Evolutionary conservation across 192 early-diverging fungal species (phyloP).

Genomic region (Coemansia sp.): DNA sequence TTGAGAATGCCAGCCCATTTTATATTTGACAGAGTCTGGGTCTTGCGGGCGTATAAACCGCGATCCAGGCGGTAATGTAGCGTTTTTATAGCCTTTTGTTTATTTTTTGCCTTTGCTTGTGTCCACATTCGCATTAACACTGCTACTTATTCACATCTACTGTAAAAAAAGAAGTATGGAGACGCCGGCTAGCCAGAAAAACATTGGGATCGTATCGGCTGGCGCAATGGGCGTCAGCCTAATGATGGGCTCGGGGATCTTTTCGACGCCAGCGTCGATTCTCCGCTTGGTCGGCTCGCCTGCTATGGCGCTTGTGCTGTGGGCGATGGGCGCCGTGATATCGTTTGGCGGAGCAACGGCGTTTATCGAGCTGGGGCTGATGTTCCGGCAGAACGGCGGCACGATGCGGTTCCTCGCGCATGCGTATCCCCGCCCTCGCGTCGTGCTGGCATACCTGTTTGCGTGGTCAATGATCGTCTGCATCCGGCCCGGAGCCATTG

Average conservation of each 20-base stretch:
- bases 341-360: conserved; percentile 79
- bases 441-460: conserved; percentile 56
- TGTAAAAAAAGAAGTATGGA: no score
- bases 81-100: no score
- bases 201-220: conserved; percentile 60
- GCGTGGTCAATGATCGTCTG: conserved; percentile 53
- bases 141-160: no score
- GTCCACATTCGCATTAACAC: neutral
- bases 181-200: conserved; percentile 11
- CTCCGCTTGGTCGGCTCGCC: conserved; percentile 61
- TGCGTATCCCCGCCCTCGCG: conserved; percentile 56
- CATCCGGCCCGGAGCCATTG: conserved; percentile 56
- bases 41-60: no score
- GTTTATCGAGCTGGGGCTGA: conserved; percentile 89
- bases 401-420: conserved; percentile 82
- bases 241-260: conserved; percentile 80
- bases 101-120: neutral
- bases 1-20: no score
- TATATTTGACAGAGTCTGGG: no score
- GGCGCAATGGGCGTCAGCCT: conserved; percentile 67
- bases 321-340: conserved; percentile 69
- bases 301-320: conserved; percentile 70
- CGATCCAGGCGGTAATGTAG: no score
- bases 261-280: conserved; percentile 75
- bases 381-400: conserved; percentile 82